Percentiles rank a stretch among this genome's conserved stretches.
These are phyloP conservation scores for Ricinus communis DNA, from an alignment of 345 rosid species.

Conservation along the genomic window DNA sequence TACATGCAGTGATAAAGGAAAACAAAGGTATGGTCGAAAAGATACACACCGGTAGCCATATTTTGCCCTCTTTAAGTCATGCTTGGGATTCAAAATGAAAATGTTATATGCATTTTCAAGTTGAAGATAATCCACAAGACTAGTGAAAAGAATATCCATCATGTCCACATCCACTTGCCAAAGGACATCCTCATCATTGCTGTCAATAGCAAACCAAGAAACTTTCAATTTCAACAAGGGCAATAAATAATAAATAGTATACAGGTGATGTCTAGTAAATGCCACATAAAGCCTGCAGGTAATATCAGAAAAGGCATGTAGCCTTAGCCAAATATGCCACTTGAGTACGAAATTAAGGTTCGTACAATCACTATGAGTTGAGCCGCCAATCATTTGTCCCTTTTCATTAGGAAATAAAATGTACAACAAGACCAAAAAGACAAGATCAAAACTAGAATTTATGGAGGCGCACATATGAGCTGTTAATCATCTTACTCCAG, in stretches of 20 bases:
- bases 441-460: not conserved
- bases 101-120: constrained; percentile 84
- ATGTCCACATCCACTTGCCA: constrained; percentile 90
- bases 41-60: constrained; percentile 85
- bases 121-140: constrained; percentile 89
- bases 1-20: not conserved
- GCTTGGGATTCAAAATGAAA: constrained; percentile 81
- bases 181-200: constrained; percentile 54
- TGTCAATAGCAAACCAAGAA: constrained; percentile 38
- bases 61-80: constrained; percentile 46
- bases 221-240: constrained; percentile 18
- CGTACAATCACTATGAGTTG: not conserved
- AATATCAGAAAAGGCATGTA: not conserved
- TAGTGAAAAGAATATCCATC: constrained; percentile 80
- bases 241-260: constrained; percentile 4
- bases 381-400: no score
- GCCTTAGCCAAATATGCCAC: not conserved
- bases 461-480: not conserved
- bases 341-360: not conserved
- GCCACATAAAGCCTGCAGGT: not conserved
- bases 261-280: not conserved
- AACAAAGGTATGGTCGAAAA: constrained; percentile 5
- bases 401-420: not conserved
- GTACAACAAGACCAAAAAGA: not conserved
- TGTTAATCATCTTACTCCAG: not conserved